Conservation (phyloP, 2,329 filamentous ascomycete species). For the Epichloe glyceriae region DNA sequence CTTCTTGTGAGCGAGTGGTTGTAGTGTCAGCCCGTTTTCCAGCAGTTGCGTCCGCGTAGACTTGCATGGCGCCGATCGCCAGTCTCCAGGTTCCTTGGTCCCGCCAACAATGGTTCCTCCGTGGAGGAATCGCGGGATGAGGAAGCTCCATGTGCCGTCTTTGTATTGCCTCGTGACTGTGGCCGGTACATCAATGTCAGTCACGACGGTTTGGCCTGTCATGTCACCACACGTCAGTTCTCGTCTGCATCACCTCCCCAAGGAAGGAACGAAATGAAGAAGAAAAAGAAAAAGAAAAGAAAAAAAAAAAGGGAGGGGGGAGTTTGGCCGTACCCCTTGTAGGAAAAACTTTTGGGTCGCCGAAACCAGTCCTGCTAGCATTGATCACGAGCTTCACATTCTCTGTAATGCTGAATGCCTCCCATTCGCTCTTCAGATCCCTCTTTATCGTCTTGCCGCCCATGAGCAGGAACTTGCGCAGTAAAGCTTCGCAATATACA, state of each 20-base stretch:
- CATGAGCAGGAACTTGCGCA: slow-evolving; percentile 19
- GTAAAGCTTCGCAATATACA: slow-evolving; percentile 31
- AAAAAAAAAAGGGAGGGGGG: rapidly evolving
- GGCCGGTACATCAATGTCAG: slow-evolving; percentile 22
- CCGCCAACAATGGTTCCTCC: slow-evolving; percentile 54
- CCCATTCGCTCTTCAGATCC: slow-evolving; percentile 19
- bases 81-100: slow-evolving; percentile 43
- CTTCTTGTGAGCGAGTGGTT: slow-evolving; percentile 13
- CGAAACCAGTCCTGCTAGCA: slow-evolving; percentile 22
- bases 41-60: slow-evolving; percentile 36
- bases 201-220: slow-evolving; percentile 23
- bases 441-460: slow-evolving; percentile 17
- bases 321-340: slow-evolving; percentile 15
- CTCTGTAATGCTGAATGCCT: slow-evolving; percentile 14
- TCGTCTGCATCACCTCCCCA: too few relatives aligned
- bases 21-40: slow-evolving; percentile 15
- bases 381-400: slow-evolving; percentile 18
- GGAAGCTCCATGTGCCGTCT: slow-evolving; percentile 50
- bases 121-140: slow-evolving; percentile 44
- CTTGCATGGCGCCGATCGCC: slow-evolving; percentile 29
- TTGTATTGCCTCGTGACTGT: slow-evolving; percentile 47
- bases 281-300: too few relatives aligned
- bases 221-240: slow-evolving; percentile 1
- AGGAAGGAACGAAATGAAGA: background rate
- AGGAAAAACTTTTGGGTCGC: slow-evolving; percentile 19